Percentiles rank a stretch among this genome's conserved stretches.
Evolutionary conservation across 2,329 filamentous ascomycete species (phyloP).

Genomic region (Graphilbum fragrans): DNA sequence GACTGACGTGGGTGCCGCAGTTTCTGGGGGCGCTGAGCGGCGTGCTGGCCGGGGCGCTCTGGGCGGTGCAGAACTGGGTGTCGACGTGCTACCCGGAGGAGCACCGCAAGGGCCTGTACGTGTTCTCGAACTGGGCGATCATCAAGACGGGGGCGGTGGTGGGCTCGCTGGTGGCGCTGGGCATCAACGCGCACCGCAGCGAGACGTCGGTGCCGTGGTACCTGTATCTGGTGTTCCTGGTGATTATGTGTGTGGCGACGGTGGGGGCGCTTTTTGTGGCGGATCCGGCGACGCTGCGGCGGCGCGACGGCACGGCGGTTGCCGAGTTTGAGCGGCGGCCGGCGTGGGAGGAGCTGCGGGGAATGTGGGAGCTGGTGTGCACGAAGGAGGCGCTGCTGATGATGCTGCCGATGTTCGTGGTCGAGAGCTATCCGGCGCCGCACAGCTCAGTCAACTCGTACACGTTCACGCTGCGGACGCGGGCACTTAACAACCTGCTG

Average conservation of each 20-base stretch:
- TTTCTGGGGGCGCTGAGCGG: constrained; percentile 1
- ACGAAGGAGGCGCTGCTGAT: too few species aligned
- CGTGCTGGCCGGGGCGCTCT: background rate
- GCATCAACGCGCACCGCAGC: constrained; percentile 1
- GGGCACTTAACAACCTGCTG: too few species aligned
- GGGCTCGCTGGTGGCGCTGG: background rate
- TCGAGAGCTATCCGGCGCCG: too few species aligned
- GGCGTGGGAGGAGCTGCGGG: too few species aligned
- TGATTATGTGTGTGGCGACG: constrained; percentile 1
- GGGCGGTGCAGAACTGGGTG: constrained; percentile 4
- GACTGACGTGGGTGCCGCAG: constrained; percentile 1
- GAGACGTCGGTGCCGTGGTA: constrained; percentile 1
- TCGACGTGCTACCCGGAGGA: constrained; percentile 2
- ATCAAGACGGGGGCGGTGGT: constrained; percentile 2
- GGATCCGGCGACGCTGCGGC: background rate
- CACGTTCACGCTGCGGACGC: too few species aligned
- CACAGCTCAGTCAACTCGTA: too few species aligned
- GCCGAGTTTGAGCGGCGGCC: too few species aligned
- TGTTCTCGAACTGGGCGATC: constrained; percentile 1
- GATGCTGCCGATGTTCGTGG: too few species aligned
- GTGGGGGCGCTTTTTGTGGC: background rate
- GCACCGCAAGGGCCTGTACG: background rate
- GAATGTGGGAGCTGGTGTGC: too few species aligned
- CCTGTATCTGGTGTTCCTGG: constrained; percentile 1
- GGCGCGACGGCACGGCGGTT: constrained; percentile 1